Percentiles rank a stretch among this genome's conserved stretches.
These are phyloP conservation scores for Cupressus sempervirens DNA, from an alignment of 75 land plant species.

Conservation along the genomic window DNA sequence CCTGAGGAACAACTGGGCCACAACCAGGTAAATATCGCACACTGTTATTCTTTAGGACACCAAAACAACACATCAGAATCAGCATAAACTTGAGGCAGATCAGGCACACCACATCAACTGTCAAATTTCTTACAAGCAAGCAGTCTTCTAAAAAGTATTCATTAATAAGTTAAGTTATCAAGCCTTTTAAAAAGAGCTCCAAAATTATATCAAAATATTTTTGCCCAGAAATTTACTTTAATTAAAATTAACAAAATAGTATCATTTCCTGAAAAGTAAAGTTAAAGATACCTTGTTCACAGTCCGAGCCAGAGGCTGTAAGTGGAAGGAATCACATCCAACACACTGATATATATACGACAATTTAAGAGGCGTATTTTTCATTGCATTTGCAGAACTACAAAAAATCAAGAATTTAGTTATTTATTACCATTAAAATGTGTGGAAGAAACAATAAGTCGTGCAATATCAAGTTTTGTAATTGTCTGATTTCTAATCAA, in stretches of 20 bases:
- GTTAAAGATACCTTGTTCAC: slow-evolving; percentile 56
- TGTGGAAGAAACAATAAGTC: not conserved
- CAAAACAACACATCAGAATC: slow-evolving; percentile 6
- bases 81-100: not conserved
- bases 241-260: not conserved
- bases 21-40: slow-evolving; percentile 77
- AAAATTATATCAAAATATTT: not conserved
- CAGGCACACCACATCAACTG: not conserved
- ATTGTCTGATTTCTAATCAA: not conserved
- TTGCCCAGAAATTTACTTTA: no score
- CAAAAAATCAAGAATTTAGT: slow-evolving; percentile 5
- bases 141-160: slow-evolving; percentile 1
- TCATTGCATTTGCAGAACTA: slow-evolving; percentile 97
- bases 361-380: slow-evolving; percentile 85
- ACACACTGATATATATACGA: slow-evolving; percentile 95
- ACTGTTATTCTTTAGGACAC: slow-evolving; percentile 56
- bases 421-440: not conserved
- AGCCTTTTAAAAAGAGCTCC: not conserved
- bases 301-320: slow-evolving; percentile 83
- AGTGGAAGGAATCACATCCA: slow-evolving; percentile 97
- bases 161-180: not conserved
- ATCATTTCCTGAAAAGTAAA: not conserved
- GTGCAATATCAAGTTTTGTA: slow-evolving; percentile 2
- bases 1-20: slow-evolving; percentile 83
- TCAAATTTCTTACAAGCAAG: not conserved